phyloP scores from a whole-genome alignment of 805 yeast species.

The Ogataea ramenticola region DNA sequence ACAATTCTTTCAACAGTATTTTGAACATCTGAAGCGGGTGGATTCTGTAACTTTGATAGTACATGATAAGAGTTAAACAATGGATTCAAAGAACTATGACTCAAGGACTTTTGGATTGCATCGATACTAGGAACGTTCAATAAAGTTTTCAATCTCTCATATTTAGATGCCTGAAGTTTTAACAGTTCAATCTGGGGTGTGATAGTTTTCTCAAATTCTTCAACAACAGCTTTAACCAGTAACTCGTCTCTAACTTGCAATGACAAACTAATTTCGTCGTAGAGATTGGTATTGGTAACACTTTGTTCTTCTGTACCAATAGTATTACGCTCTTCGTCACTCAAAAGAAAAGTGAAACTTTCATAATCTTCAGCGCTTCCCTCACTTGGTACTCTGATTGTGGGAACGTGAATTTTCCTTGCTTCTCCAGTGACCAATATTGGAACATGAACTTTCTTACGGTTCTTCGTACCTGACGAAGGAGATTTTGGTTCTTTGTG shows the following conservation, averaged over 20 bases:
- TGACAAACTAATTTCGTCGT: constrained; percentile 9
- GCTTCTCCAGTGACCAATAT: constrained; percentile 3
- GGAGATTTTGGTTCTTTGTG: not conserved
- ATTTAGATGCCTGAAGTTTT: constrained; percentile 14
- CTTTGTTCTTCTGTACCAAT: not conserved
- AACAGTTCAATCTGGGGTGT: constrained; percentile 15
- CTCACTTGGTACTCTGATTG: not conserved
- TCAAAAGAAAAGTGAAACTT: not conserved
- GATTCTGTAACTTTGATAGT: not conserved
- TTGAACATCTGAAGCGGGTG: not conserved
- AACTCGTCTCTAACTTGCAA: constrained; percentile 13
- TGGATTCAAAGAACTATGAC: not conserved
- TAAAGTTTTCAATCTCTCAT: constrained; percentile 13
- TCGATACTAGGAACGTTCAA: not conserved
- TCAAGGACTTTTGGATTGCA: not conserved
- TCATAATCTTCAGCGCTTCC: constrained; percentile 1
- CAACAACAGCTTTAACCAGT: constrained; percentile 12
- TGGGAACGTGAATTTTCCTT: not conserved
- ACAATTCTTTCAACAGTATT: not conserved
- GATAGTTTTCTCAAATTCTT: constrained; percentile 16
- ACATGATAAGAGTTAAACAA: not conserved
- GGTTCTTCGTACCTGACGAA: not conserved
- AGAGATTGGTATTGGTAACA: constrained; percentile 3
- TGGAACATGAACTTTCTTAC: constrained; percentile 3
- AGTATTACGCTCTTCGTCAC: not conserved